phyloP scores from a whole-genome alignment of 1,284 basidiomycete species.

The Stereum hirsutum region DNA sequence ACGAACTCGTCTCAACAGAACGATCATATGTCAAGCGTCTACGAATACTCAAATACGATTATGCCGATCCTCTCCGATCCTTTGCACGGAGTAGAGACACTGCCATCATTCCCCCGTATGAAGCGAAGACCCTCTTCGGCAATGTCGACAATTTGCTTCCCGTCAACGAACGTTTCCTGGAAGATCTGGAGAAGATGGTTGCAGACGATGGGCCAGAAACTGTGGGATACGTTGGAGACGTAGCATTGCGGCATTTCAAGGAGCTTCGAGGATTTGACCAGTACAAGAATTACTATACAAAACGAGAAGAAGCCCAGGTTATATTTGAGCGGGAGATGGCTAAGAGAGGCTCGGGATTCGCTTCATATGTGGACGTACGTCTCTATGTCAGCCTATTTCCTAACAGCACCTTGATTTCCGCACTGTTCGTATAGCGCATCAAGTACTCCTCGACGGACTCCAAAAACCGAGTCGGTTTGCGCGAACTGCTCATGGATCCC shows the following conservation, averaged over 20 bases:
- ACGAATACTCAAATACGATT: conserved; percentile 67
- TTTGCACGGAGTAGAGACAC: conserved; percentile 82
- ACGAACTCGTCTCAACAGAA: conserved; percentile 73
- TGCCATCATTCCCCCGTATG: conserved; percentile 80
- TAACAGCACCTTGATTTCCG: conserved; percentile 10
- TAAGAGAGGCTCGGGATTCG: conserved; percentile 70
- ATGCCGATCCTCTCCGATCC: conserved; percentile 83
- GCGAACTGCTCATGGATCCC: conserved; percentile 97
- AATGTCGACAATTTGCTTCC: conserved; percentile 87
- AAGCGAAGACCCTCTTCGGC: conserved; percentile 89
- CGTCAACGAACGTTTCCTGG: conserved; percentile 81
- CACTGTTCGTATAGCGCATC: conserved; percentile 48
- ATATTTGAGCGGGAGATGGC: conserved; percentile 82
- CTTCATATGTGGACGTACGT: conserved; percentile 78
- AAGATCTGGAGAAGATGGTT: conserved; percentile 76
- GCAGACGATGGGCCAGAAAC: conserved; percentile 43
- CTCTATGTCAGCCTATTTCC: conserved; percentile 6
- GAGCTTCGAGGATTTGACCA: conserved; percentile 78
- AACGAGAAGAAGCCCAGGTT: conserved; percentile 87
- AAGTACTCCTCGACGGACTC: conserved; percentile 83
- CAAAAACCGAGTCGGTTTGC: conserved; percentile 80
- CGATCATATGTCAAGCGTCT: conserved; percentile 71
- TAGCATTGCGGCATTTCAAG: conserved; percentile 80
- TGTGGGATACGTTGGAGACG: conserved; percentile 73
- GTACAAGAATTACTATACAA: conserved; percentile 86